Evolutionary conservation across 2,329 filamentous ascomycete genomes (phyloP).

Genomic region (Fusarium falciforme): DNA sequence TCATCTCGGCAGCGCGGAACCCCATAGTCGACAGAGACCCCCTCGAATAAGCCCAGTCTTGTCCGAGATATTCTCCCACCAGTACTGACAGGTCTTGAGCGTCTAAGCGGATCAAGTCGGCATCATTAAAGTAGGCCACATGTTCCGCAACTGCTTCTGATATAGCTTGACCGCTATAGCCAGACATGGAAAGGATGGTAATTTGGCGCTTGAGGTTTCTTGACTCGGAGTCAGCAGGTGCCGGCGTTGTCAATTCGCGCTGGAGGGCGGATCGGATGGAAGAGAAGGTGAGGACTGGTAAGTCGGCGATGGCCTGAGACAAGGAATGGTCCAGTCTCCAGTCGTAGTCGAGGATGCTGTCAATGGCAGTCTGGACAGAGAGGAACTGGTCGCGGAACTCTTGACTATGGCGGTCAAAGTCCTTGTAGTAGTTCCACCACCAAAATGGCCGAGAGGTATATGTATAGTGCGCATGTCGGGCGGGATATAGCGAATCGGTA

Average conservation of each 20-base stretch:
- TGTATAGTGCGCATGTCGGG: constrained; percentile 48
- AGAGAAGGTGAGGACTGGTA: constrained; percentile 49
- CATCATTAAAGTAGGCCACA: constrained; percentile 69
- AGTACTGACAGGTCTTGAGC: constrained; percentile 78
- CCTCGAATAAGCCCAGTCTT: constrained; percentile 62
- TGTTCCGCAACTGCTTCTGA: constrained; percentile 67
- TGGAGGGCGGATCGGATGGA: constrained; percentile 44
- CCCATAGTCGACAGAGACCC: constrained; percentile 66
- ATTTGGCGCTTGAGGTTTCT: constrained; percentile 53
- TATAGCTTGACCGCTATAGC: constrained; percentile 53
- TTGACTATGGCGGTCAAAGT: constrained; percentile 46
- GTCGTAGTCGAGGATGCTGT: constrained; percentile 45
- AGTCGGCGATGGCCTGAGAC: constrained; percentile 50
- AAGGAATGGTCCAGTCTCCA: constrained; percentile 48
- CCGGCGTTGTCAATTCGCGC: constrained; percentile 44
- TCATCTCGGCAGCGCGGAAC: constrained; percentile 66
- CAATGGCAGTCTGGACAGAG: constrained; percentile 41
- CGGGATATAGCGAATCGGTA: constrained; percentile 49
- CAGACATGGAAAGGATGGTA: constrained; percentile 51
- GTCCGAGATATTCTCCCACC: constrained; percentile 76
- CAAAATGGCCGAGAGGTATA: constrained; percentile 53
- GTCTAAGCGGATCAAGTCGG: constrained; percentile 76
- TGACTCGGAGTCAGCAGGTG: constrained; percentile 47
- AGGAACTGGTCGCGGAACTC: constrained; percentile 47
- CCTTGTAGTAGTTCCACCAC: constrained; percentile 55